Evolutionary conservation across 202 grass and related monocot species (phyloP), one percentile per base, ranked within the genome.

Genomic region (Saccharum hybrid): DNA sequence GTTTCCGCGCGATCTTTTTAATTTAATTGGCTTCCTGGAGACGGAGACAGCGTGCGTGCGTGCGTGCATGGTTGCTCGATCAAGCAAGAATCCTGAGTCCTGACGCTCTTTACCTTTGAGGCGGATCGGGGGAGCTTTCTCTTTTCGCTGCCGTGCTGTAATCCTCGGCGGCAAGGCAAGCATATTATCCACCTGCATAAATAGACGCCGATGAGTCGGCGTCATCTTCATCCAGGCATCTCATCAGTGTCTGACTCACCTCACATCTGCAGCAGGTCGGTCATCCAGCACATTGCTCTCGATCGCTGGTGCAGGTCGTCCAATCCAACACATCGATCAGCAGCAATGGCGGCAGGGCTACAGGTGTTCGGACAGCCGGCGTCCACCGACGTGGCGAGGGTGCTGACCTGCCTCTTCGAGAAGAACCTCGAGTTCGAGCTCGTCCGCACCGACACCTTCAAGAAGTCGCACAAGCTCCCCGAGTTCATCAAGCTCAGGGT

Each of bases 321-420:
- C n/a, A 22, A 23, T 23, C 56, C 56, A 60, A 22, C 56, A 60
- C 31, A 33, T 65, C 8, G 18, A n/a, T 28, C 60, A 84, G 54
- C 19, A 72, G 67, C 78, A 63, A 83, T 87, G 84, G 84, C 89
- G 43, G 90, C 90, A 23, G 85, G 83, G 5, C 41, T 98, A 61
- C 91, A 93, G 85, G 95, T 98, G 75, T 91, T 95, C 31, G 95
- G 95, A 9, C 93, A 90, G 77, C 95, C 95, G 77, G 89, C 92
- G 75, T 94, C 95, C 52, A 93, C 92, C 1, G 92, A 94, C 33
- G 92, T 94, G 7, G 88, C 94, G 4, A 84, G 94, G 88, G 90
- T 97, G 10, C 79, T 97, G 18, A 80, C 90, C 63, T 97, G 92
- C 82, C 92, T 97, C 54, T 91, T 94, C 60, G 94, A 97, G 89